A percentile compares a stretch with the other conserved stretches of the same genome.
Conservation (phyloP, 305 asterid species). For the Plantago lanceolata region DNA sequence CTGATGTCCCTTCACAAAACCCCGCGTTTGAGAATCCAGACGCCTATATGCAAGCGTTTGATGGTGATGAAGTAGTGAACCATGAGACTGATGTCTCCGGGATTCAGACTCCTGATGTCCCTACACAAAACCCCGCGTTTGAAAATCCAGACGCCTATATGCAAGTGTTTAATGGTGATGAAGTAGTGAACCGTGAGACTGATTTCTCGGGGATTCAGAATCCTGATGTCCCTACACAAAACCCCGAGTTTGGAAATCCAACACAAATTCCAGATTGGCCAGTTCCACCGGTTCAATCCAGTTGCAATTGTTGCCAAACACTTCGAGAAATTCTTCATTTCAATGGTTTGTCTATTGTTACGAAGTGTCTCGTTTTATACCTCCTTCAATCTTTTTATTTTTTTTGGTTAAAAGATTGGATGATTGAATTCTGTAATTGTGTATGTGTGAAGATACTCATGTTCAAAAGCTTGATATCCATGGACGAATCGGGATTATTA, state of each 20-base stretch:
- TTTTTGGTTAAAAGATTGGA: not conserved
- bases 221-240: slow-evolving; percentile 8
- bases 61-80: not conserved
- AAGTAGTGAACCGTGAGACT: not conserved
- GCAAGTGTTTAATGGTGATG: slow-evolving; percentile 11
- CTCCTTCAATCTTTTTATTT: not conserved
- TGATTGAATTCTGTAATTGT: not conserved
- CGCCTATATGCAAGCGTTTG: slow-evolving; percentile 19
- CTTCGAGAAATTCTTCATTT: slow-evolving; percentile 52
- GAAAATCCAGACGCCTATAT: slow-evolving; percentile 36
- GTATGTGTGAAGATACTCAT: slow-evolving; percentile 29
- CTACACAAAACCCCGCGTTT: slow-evolving; percentile 20
- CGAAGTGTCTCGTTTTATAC: not conserved
- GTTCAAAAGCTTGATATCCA: slow-evolving; percentile 53
- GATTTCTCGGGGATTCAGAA: slow-evolving; percentile 6
- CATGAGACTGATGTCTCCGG: not conserved
- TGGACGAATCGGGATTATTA: slow-evolving; percentile 54
- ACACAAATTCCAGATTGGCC: slow-evolving; percentile 42
- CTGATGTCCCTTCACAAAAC: no score
- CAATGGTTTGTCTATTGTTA: slow-evolving; percentile 35
- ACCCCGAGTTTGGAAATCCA: slow-evolving; percentile 37
- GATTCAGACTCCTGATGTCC: slow-evolving; percentile 8
- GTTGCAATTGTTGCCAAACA: slow-evolving; percentile 51
- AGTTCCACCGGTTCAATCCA: slow-evolving; percentile 32
- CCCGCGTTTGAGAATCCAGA: no score